These are phyloP conservation scores for Amniculicola lignicola DNA, from an alignment of 495 filamentous ascomycete species.

Conservation along the genomic window DNA sequence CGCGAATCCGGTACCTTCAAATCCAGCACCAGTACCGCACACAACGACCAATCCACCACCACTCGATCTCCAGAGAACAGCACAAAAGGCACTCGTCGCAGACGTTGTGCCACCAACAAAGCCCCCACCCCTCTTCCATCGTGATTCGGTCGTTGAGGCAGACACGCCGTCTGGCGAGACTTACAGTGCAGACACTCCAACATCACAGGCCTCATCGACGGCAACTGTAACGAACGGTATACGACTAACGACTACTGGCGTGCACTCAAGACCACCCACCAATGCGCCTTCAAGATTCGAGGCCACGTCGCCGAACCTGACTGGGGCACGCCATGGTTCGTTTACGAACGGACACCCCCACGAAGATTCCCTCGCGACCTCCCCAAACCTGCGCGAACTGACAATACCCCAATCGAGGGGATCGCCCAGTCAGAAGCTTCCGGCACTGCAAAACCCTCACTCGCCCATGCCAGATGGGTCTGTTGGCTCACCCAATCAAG, in stretches of 20 bases:
- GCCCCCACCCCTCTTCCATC: constrained; percentile 9
- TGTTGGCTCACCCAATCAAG: constrained; percentile 26
- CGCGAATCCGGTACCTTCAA: constrained; percentile 8
- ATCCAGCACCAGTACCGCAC: background rate
- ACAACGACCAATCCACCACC: background rate
- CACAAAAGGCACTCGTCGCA: constrained; percentile 22
- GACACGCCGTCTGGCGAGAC: constrained; percentile 10
- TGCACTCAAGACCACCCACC: constrained; percentile 10
- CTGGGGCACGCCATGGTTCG: constrained; percentile 18
- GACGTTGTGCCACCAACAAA: constrained; percentile 1
- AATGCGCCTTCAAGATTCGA: constrained; percentile 9
- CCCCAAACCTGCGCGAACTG: constrained; percentile 30
- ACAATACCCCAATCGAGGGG: constrained; percentile 27
- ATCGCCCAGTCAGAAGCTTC: constrained; percentile 33
- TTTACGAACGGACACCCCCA: constrained; percentile 25
- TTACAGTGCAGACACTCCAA: constrained; percentile 9
- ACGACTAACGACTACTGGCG: constrained; percentile 5
- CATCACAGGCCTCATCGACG: constrained; percentile 10
- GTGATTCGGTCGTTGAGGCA: constrained; percentile 26
- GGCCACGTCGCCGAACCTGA: constrained; percentile 21
- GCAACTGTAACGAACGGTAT: constrained; percentile 10
- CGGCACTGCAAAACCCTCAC: constrained; percentile 29
- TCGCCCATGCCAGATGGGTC: constrained; percentile 29
- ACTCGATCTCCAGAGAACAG: constrained; percentile 19
- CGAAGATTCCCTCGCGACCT: constrained; percentile 29